phyloP scores from a whole-genome alignment of 345 rosid genomes.

The Heritiera fomes region DNA sequence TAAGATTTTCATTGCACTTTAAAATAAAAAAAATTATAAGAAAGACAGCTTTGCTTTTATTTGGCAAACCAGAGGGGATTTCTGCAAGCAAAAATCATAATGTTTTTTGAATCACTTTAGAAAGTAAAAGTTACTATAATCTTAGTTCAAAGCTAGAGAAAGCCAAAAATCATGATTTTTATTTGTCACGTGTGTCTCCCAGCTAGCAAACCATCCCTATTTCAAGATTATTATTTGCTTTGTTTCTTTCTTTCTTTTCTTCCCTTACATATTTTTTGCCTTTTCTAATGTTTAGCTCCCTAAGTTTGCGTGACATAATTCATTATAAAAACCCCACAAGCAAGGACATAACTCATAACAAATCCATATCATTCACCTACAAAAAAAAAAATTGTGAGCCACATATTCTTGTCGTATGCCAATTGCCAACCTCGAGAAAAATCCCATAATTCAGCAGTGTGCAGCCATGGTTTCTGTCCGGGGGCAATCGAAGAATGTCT shows the following conservation, averaged over 20 bases:
- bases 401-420: not conserved
- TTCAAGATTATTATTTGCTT: constrained; percentile 18
- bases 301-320: constrained; percentile 5
- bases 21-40: too few species aligned
- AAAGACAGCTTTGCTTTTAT: not conserved
- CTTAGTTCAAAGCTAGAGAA: constrained; percentile 10
- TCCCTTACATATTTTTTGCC: not conserved
- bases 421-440: not conserved
- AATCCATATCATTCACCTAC: constrained; percentile 12
- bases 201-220: constrained; percentile 28
- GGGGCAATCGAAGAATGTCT: constrained; percentile 44
- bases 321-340: constrained; percentile 22
- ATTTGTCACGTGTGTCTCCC: constrained; percentile 43
- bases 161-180: constrained; percentile 34
- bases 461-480: constrained; percentile 47
- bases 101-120: constrained; percentile 17
- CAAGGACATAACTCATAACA: not conserved
- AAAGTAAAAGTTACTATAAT: constrained; percentile 1
- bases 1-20: too few species aligned
- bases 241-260: not conserved
- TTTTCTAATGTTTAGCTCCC: not conserved
- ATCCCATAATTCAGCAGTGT: constrained; percentile 4
- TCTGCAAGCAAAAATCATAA: constrained; percentile 10
- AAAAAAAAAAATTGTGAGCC: not conserved
- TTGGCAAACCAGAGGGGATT: not conserved